A percentile compares a stretch with the other conserved stretches of the same genome.
These are phyloP conservation scores for Rhexocercosporidium sp. DNA, from an alignment of 2,329 filamentous ascomycete genomes.

Conservation along the genomic window DNA sequence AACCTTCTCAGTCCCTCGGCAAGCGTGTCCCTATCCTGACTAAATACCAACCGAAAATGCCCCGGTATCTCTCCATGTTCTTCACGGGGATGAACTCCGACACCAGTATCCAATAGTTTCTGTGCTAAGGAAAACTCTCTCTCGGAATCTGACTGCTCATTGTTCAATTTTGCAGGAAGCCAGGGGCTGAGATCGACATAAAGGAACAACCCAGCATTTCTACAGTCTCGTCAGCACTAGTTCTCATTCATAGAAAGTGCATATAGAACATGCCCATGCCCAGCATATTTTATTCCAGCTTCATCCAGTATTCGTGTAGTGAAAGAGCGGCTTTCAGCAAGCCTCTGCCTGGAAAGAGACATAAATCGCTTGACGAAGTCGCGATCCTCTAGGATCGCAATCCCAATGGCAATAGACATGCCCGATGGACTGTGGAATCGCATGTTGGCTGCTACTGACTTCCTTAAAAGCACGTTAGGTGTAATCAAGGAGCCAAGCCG, in stretches of 20 bases:
- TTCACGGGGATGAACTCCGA: constrained; percentile 29
- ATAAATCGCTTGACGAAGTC: constrained; percentile 53
- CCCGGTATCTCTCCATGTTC: constrained; percentile 26
- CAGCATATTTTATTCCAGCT: constrained; percentile 50
- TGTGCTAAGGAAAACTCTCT: constrained; percentile 26
- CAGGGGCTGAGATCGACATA: constrained; percentile 57
- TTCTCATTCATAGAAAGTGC: not conserved
- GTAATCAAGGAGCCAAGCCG: constrained; percentile 42
- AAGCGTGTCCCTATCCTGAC: constrained; percentile 19
- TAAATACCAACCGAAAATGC: constrained; percentile 27
- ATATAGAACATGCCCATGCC: not conserved
- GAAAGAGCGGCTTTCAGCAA: constrained; percentile 49
- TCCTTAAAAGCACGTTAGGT: constrained; percentile 40
- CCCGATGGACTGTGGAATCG: constrained; percentile 56
- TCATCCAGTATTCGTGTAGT: constrained; percentile 46
- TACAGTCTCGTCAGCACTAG: constrained; percentile 25
- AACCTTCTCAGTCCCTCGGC: constrained; percentile 28
- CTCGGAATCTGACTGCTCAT: not conserved
- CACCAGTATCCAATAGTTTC: constrained; percentile 24
- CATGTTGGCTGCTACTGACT: constrained; percentile 44
- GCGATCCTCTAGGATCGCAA: constrained; percentile 53
- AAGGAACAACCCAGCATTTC: constrained; percentile 64
- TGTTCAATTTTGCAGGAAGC: constrained; percentile 5
- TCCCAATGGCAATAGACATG: constrained; percentile 48
- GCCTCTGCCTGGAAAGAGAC: constrained; percentile 44